These are phyloP conservation scores for Sclerotinia borealis DNA, from an alignment of 2,329 filamentous ascomycete species.

Conservation along the genomic window DNA sequence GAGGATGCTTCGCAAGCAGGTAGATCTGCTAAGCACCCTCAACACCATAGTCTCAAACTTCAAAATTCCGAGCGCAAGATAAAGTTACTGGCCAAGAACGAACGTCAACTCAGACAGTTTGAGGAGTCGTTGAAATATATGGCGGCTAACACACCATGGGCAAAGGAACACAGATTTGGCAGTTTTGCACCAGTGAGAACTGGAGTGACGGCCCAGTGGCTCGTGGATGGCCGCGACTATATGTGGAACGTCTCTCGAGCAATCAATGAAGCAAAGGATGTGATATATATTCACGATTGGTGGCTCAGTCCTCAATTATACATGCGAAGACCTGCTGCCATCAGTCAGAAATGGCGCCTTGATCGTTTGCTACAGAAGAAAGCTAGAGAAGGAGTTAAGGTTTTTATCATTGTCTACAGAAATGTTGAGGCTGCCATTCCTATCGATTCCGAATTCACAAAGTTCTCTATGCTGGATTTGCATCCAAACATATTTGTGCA, in stretches of 20 bases:
- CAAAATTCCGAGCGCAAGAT: slow-evolving; percentile 88
- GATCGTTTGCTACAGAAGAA: slow-evolving; percentile 91
- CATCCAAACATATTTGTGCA: slow-evolving; percentile 97
- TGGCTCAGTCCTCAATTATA: slow-evolving; percentile 97
- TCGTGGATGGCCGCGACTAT: slow-evolving; percentile 94
- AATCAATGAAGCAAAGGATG: slow-evolving; percentile 94
- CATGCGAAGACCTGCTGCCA: slow-evolving; percentile 85
- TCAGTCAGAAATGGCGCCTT: slow-evolving; percentile 96
- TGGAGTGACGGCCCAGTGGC: slow-evolving; percentile 87
- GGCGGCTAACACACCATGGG: slow-evolving; percentile 77
- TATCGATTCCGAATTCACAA: slow-evolving; percentile 97
- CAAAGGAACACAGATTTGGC: slow-evolving; percentile 75
- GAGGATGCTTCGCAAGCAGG: slow-evolving; percentile 23
- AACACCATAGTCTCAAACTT: slow-evolving; percentile 84
- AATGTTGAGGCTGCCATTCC: slow-evolving; percentile 97
- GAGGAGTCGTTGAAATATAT: slow-evolving; percentile 88
- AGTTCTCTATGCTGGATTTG: slow-evolving; percentile 89
- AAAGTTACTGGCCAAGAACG: slow-evolving; percentile 84
- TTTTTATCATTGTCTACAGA: slow-evolving; percentile 95
- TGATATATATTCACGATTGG: slow-evolving; percentile 99
- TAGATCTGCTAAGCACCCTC: slow-evolving; percentile 36
- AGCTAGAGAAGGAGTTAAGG: slow-evolving; percentile 89
- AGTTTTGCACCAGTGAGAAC: slow-evolving; percentile 89
- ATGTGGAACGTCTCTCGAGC: slow-evolving; percentile 99
- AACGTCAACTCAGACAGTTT: slow-evolving; percentile 84